Evolutionary conservation across 495 filamentous ascomycete species (phyloP), one percentile per base, ranked within the genome.

Genomic region (Entonaema liquescens): DNA sequence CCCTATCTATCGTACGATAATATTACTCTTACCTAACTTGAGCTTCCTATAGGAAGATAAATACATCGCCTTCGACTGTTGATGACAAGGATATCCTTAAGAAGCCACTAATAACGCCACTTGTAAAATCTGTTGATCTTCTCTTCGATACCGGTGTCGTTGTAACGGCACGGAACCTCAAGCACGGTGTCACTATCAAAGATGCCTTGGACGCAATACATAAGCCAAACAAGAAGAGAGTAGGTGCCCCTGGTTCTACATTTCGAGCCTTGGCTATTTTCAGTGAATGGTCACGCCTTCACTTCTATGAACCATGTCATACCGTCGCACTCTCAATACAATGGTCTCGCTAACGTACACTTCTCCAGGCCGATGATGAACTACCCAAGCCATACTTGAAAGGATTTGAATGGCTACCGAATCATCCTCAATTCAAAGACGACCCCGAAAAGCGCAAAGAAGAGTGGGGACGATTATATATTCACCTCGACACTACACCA

Each of bases 141-240:
- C 88, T 93, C 78, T 96, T 95, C 85, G 90, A 91, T 5, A 84
- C 94, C 38, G 94, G 94, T n/a, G 83, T 93, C 7, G 90, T 93
- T 70, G 92, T 97, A 74, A 92, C 92, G 40, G 94, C 93, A 70
- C 87, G 94, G 69, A 97, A 97, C 79, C 13, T 7, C 4, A 79
- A 92, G 66, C 94, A 95, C 79, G 94, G 94, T 36, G 93, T 97
- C 69, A 97, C 94, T 40, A 92, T 97, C 84, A 97, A 96, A 83
- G 94, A 97, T 80, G 94, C 93, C 61, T 78, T 97, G 76, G 93
- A 97, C 79, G 94, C 92, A 72, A 97, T 97, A 83, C 84, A 95
- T 86, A 97, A 97, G 84, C 88, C 91, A 71, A 95, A 90, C 85
- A 95, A 94, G 86, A 97, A 97, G 89, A 89, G 93, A 89, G 94